Conservation (phyloP, 2,329 filamentous ascomycete species). For the Colletotrichum trifolii region DNA sequence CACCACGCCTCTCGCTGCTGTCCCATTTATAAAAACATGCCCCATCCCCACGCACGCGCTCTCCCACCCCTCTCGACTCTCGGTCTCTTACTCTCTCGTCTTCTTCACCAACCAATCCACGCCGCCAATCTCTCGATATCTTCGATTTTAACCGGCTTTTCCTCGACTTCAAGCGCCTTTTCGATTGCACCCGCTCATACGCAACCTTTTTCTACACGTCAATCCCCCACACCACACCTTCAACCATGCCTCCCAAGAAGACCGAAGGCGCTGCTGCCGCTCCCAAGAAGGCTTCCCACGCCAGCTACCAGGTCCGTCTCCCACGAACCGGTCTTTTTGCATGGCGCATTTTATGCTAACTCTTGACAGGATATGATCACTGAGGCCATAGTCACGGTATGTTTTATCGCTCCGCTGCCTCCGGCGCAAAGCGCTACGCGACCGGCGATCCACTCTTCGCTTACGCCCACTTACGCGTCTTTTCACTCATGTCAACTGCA, state of each 20-base stretch:
- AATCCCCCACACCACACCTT: constrained; percentile 40
- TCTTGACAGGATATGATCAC: constrained; percentile 68
- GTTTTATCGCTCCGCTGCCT: constrained; percentile 49
- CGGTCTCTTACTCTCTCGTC: constrained; percentile 39
- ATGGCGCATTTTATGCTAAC: constrained; percentile 48
- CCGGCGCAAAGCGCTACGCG: constrained; percentile 49
- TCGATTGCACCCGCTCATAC: constrained; percentile 33
- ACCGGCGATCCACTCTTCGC: neutral
- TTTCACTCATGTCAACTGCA: constrained; percentile 29
- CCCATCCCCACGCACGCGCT: constrained; percentile 60
- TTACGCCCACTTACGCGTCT: neutral
- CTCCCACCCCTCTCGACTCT: constrained; percentile 51
- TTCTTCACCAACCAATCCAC: constrained; percentile 42
- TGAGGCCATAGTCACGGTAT: constrained; percentile 70
- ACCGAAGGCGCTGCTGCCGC: constrained; percentile 50
- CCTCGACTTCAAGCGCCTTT: constrained; percentile 36
- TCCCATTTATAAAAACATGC: constrained; percentile 70
- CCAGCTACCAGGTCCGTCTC: constrained; percentile 68
- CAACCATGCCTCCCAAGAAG: constrained; percentile 71
- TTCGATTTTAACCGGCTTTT: constrained; percentile 42
- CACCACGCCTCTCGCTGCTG: constrained; percentile 62
- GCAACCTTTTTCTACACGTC: constrained; percentile 37
- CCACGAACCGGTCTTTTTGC: constrained; percentile 28
- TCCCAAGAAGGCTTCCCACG: constrained; percentile 58
- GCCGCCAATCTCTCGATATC: constrained; percentile 34